Evolutionary conservation across 2,329 filamentous ascomycete species (phyloP), one percentile per base, ranked within the genome.

Genomic region (Trichoderma koningiopsis): DNA sequence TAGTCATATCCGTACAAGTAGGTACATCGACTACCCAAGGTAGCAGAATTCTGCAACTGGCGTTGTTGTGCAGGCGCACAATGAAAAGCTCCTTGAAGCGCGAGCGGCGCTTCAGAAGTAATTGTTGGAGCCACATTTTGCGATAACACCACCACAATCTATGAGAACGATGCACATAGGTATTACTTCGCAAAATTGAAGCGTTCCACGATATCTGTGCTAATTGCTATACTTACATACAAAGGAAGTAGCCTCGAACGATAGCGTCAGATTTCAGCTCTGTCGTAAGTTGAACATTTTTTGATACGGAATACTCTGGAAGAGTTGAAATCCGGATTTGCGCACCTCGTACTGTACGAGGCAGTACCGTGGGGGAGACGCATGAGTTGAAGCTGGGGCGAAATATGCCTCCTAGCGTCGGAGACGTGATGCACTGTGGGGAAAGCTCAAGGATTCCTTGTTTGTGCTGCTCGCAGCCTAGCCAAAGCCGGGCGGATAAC

Each of bases 401-500:
- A 52, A 67, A 59, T 67, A 67, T 67, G 64, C 55, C 64, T 59
- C 65, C 57, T 68, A 61, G 65, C 47, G 65, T 68, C 65, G 47
- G 57, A 61, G 27, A 19, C 57, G 33, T 60, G 65, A 57, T 61
- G 53, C 57, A 33, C 57, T 68, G 65, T 61, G 65, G 65, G 58
- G 65, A 58, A 60, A 68, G 65, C 53, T 56, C 58, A 68, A 47
- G 65, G 47, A 60, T 61, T 61, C 65, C 65, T 47, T 68, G 65
- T 43, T 56, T 47, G 43, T 55, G 56, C 19, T 29, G 40, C 47
- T 22, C 31, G 16, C 56, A 55, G 24, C 65, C 65, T 55, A 31
- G 56, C 49, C 58, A 43, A 55, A 55, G 57, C 57, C 35, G 65
- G 64, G 65, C 57, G 65, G 58, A 49, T 68, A 59, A 49, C 33